Percentiles rank a stretch among this genome's conserved stretches.
These are phyloP conservation scores for Hypomontagnella monticulosa DNA, from an alignment of 495 filamentous ascomycete species.

Conservation along the genomic window DNA sequence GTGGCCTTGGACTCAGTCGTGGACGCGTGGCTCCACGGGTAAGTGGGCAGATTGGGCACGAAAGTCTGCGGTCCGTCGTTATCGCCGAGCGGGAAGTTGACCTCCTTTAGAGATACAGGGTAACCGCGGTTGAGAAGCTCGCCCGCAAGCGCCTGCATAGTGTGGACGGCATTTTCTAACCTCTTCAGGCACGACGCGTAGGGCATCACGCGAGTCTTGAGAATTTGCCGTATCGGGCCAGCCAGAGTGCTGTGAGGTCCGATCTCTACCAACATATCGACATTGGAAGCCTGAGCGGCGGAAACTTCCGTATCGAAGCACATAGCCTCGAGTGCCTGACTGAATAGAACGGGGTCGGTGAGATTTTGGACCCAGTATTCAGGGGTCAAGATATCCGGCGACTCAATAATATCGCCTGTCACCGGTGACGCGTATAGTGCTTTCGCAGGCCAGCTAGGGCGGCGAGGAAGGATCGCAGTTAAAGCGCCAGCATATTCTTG, in stretches of 20 bases:
- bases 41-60: slow-evolving; percentile 31
- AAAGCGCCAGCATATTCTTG: slow-evolving; percentile 47
- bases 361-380: slow-evolving; percentile 55
- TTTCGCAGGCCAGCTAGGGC: slow-evolving; percentile 4
- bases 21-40: slow-evolving; percentile 55
- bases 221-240: slow-evolving; percentile 37
- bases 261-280: slow-evolving; percentile 45
- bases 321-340: slow-evolving; percentile 44
- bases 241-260: slow-evolving; percentile 56
- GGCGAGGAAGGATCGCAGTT: background rate
- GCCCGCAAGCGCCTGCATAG: slow-evolving; percentile 19
- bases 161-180: slow-evolving; percentile 19
- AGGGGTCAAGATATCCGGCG: slow-evolving; percentile 12
- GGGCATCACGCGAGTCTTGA: slow-evolving; percentile 10
- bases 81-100: slow-evolving; percentile 1
- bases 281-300: background rate
- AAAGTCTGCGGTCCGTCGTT: slow-evolving; percentile 28
- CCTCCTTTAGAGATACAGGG: slow-evolving; percentile 1
- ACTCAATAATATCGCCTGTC: slow-evolving; percentile 5
- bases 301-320: slow-evolving; percentile 18
- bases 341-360: slow-evolving; percentile 52
- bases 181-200: slow-evolving; percentile 34
- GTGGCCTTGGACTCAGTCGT: slow-evolving; percentile 54
- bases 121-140: slow-evolving; percentile 8
- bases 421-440: slow-evolving; percentile 47